Percentiles rank a stretch among this genome's conserved stretches.
Evolutionary conservation across 805 yeast species (phyloP).

Genomic region (Kregervanrija delftensis): DNA sequence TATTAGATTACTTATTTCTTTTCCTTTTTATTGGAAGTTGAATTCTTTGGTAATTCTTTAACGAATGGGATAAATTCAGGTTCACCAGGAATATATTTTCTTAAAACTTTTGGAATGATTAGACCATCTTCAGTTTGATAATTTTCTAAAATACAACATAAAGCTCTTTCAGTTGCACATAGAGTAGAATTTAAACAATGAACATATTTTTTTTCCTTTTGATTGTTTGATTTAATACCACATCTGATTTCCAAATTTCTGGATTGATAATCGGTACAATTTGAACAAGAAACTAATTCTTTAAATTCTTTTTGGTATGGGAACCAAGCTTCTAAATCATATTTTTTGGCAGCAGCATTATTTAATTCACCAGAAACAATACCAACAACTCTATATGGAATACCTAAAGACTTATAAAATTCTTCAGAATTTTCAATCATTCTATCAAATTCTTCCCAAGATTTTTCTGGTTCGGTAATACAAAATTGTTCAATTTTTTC

Average conservation of each 20-base stretch:
- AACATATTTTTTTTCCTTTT: conserved; percentile 93
- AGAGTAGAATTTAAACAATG: conserved; percentile 97
- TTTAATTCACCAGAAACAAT: conserved; percentile 98
- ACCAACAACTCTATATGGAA: conserved; percentile 96
- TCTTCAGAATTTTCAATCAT: conserved; percentile 91
- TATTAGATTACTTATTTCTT: conserved; percentile 8
- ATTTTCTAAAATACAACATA: conserved; percentile 95
- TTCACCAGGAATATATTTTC: conserved; percentile 96
- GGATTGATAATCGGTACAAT: conserved; percentile 99
- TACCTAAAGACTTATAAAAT: conserved; percentile 82
- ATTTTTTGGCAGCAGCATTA: conserved; percentile 98
- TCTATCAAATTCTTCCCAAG: conserved; percentile 95
- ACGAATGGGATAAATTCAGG: conserved; percentile 92
- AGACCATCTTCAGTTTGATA: conserved; percentile 97
- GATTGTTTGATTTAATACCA: conserved; percentile 93
- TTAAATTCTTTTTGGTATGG: conserved; percentile 98
- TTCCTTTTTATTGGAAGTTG: conserved; percentile 67
- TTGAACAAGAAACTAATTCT: conserved; percentile 96
- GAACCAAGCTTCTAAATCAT: conserved; percentile 99
- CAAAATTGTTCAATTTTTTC: conserved; percentile 97
- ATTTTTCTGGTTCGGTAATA: conserved; percentile 94
- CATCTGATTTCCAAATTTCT: conserved; percentile 98
- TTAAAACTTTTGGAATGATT: conserved; percentile 87
- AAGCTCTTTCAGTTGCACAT: conserved; percentile 96
- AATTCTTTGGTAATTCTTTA: conserved; percentile 90